These are phyloP conservation scores for Didymella exigua DNA, from an alignment of 2,329 filamentous ascomycete species.

Conservation along the genomic window DNA sequence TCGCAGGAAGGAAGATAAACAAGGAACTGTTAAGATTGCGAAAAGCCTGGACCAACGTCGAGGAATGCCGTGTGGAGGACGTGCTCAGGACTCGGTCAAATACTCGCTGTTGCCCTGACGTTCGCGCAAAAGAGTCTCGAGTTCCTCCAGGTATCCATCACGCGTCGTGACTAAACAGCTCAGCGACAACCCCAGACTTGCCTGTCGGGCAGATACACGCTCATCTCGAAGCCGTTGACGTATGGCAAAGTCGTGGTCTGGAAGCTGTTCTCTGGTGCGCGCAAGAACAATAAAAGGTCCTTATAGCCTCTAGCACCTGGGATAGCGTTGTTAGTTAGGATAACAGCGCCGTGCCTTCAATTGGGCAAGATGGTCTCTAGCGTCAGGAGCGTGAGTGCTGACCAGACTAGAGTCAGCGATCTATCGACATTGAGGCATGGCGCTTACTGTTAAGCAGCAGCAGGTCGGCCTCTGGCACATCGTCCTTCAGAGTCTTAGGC, in stretches of 20 bases:
- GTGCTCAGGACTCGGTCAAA: not conserved
- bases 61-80: conserved; percentile 4
- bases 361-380: conserved; percentile 55
- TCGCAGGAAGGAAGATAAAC: not conserved
- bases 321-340: conserved; percentile 59
- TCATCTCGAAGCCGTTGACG: conserved; percentile 56
- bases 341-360: conserved; percentile 55
- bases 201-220: conserved; percentile 17
- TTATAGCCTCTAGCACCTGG: conserved; percentile 50
- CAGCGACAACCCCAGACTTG: not conserved
- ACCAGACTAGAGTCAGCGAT: conserved; percentile 56
- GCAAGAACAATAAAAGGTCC: conserved; percentile 57
- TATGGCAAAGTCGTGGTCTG: conserved; percentile 57
- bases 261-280: conserved; percentile 56
- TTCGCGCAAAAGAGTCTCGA: not conserved
- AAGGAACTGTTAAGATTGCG: not conserved
- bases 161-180: no score
- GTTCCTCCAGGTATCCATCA: no score
- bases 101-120: not conserved
- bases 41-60: conserved; percentile 1
- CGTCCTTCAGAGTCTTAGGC: conserved; percentile 59
- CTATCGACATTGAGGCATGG: not conserved
- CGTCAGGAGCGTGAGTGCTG: conserved; percentile 59
- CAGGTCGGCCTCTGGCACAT: conserved; percentile 60
- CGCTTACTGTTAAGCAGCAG: conserved; percentile 65